A percentile compares a stretch with the other conserved stretches of the same genome.
Conservation (phyloP, 306 rosid genomes). For the Coriaria nepalensis region DNA sequence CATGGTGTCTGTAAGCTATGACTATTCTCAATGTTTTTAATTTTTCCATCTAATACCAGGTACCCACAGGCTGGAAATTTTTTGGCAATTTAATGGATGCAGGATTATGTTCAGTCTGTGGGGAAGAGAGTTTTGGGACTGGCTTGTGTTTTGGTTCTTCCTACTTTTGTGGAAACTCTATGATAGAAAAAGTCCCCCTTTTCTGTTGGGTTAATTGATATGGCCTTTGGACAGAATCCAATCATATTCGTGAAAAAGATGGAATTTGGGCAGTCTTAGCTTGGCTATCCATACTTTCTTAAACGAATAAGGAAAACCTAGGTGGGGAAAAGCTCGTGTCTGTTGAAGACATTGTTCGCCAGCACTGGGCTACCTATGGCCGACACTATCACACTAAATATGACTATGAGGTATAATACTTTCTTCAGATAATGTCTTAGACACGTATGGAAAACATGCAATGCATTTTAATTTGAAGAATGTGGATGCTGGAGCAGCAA, state of each 20-base stretch:
- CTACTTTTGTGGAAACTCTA: no score
- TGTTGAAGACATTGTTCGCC: slow-evolving; percentile 92
- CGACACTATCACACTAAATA: slow-evolving; percentile 95
- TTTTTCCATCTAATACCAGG: slow-evolving; percentile 37
- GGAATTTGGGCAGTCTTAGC: slow-evolving; percentile 99
- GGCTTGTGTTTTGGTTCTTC: slow-evolving; percentile 29
- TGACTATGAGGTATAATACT: slow-evolving; percentile 60
- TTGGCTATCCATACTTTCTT: slow-evolving; percentile 80
- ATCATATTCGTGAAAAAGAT: slow-evolving; percentile 96
- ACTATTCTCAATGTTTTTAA: slow-evolving; percentile 7
- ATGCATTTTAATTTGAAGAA: slow-evolving; percentile 35
- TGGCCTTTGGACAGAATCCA: slow-evolving; percentile 42
- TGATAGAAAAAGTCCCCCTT: no score
- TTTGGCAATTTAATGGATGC: slow-evolving; percentile 98
- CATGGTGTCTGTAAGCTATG: no score
- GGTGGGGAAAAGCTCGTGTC: slow-evolving; percentile 65
- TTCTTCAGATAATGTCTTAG: no score
- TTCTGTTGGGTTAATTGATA: no score
- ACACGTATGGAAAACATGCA: no score
- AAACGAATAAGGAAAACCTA: slow-evolving; percentile 71
- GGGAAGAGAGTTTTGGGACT: slow-evolving; percentile 99
- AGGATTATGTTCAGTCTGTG: slow-evolving; percentile 84
- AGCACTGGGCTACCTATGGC: slow-evolving; percentile 87
- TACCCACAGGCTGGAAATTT: slow-evolving; percentile 98
- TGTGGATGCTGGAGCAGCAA: slow-evolving; percentile 88